Percentiles rank a stretch among this genome's conserved stretches.
These are phyloP conservation scores for Cucurbita maxima DNA, from an alignment of 306 rosid genomes.

Conservation along the genomic window DNA sequence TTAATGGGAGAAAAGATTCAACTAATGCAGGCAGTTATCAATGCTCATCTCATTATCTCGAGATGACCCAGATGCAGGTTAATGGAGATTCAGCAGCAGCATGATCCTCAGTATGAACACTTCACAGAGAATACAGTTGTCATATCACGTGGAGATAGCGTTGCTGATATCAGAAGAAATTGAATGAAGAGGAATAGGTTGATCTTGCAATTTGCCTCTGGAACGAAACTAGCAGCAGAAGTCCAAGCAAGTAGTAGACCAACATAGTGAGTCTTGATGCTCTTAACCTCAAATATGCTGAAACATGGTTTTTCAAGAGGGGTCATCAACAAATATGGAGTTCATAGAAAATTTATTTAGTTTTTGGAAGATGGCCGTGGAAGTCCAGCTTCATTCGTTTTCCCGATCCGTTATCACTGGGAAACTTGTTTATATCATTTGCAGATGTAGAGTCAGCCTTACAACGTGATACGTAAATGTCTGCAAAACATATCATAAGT, in stretches of 20 bases:
- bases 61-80: not conserved
- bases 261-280: not conserved
- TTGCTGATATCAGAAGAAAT: not conserved
- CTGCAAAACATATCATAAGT: constrained; percentile 25
- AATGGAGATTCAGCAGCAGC: not conserved
- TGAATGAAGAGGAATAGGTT: not conserved
- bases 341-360: constrained; percentile 62
- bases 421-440: constrained; percentile 42
- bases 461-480: constrained; percentile 47
- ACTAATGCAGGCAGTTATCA: not conserved
- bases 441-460: constrained; percentile 48
- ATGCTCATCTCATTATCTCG: not conserved
- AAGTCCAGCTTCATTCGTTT: constrained; percentile 78
- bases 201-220: not conserved
- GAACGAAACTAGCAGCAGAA: not conserved
- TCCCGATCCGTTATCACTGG: constrained; percentile 47
- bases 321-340: constrained; percentile 10
- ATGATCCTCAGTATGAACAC: not conserved
- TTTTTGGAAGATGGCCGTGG: constrained; percentile 65
- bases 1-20: not conserved
- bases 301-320: constrained; percentile 19
- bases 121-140: not conserved
- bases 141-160: not conserved
- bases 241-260: not conserved
- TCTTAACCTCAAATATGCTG: not conserved